Conservation (phyloP, 2,329 filamentous ascomycete genomes). For the Venturia pyrina region DNA sequence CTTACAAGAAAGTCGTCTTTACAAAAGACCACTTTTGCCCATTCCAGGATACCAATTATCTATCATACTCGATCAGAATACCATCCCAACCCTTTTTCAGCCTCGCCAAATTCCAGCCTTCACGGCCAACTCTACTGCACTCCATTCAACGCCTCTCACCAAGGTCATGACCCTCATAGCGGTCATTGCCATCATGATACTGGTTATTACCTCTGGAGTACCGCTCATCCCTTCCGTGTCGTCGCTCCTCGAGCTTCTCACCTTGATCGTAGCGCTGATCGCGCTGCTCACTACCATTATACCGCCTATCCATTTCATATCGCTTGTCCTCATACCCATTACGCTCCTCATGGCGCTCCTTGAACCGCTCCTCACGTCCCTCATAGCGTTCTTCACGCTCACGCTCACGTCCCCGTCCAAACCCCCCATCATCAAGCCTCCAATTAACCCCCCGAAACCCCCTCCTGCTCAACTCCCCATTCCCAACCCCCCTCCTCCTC, state of each 20-base stretch:
- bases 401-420: not conserved
- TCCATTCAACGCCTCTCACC: not conserved
- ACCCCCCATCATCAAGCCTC: not conserved
- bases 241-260: too few relatives aligned
- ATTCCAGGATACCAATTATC: not conserved
- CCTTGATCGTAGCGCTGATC: too few relatives aligned
- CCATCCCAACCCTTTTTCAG: not conserved
- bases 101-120: not conserved
- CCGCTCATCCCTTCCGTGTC: too few relatives aligned
- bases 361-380: not conserved
- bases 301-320: too few relatives aligned
- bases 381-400: not conserved
- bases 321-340: too few relatives aligned
- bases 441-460: not conserved
- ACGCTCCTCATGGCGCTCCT: too few relatives aligned
- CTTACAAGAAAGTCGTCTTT: too few relatives aligned
- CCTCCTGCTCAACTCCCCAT: not conserved
- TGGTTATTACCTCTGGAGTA: too few relatives aligned
- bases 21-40: not conserved
- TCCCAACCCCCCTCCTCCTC: not conserved
- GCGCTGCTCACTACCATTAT: too few relatives aligned
- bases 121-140: not conserved
- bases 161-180: not conserved
- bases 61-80: not conserved
- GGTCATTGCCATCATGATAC: not conserved